Conservation (phyloP, 179 eudicot species). For the Dionaea muscipula region DNA sequence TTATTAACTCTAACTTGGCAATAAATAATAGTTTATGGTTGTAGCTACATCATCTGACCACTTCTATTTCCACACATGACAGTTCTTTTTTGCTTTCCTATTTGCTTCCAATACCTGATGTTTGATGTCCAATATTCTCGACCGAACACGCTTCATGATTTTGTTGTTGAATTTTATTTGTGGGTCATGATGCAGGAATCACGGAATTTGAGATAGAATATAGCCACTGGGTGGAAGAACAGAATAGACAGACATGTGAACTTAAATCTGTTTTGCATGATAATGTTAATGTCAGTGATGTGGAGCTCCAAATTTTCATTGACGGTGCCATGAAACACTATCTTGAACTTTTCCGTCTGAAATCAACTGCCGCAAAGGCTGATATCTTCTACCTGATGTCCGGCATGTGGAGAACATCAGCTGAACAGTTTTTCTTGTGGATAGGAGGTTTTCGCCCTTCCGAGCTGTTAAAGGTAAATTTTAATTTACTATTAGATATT, state of each 20-base stretch:
- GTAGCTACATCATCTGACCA: no score
- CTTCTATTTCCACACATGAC: no score
- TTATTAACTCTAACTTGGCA: no score
- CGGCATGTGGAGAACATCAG: constrained; percentile 99
- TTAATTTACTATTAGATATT: no score
- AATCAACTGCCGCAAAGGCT: constrained; percentile 78
- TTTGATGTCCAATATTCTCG: neutral
- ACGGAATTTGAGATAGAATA: constrained; percentile 73
- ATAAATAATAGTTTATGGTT: no score
- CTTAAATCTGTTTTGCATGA: constrained; percentile 52
- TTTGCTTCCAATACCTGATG: no score
- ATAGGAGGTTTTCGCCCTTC: constrained; percentile 95
- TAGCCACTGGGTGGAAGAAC: constrained; percentile 72
- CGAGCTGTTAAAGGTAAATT: constrained; percentile 87
- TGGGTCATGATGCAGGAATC: constrained; percentile 33
- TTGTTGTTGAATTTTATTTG: neutral
- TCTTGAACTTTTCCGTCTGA: constrained; percentile 77
- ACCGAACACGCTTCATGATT: neutral
- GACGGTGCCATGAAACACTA: constrained; percentile 73
- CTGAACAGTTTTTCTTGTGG: constrained; percentile 93
- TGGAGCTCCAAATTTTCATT: constrained; percentile 66
- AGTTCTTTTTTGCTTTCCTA: no score
- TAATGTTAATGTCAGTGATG: constrained; percentile 29
- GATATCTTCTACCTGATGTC: constrained; percentile 90
- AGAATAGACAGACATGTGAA: constrained; percentile 50